Evolutionary conservation across 139 green algal species (phyloP).

Genomic region (Chlorella sorokiniana): DNA sequence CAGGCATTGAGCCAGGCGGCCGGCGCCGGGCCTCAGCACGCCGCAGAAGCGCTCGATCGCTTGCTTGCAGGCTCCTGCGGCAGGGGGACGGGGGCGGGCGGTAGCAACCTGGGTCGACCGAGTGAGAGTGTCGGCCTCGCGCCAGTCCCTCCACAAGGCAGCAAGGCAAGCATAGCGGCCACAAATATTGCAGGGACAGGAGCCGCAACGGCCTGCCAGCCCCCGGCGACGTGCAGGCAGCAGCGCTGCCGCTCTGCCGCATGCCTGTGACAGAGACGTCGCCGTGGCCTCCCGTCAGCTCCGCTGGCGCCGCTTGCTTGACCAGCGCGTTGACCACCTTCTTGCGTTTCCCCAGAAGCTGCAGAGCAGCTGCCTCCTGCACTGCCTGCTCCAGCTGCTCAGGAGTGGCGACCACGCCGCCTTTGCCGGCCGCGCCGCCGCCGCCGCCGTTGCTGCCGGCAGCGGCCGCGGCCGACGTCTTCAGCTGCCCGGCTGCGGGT

Average conservation of each 20-base stretch:
- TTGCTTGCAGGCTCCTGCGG: conserved; percentile 23
- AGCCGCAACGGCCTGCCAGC: background rate
- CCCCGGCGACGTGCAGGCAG: background rate
- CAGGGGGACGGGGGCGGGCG: background rate
- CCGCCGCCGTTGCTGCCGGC: background rate
- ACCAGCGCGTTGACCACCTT: conserved; percentile 11
- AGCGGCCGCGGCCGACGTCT: background rate
- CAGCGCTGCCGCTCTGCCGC: background rate
- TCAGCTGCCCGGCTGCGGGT: too few species aligned
- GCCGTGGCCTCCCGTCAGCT: background rate
- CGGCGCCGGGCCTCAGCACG: background rate
- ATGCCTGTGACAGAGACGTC: background rate
- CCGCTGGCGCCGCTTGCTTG: background rate
- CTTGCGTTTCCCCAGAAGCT: conserved; percentile 3
- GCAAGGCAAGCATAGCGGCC: too few species aligned
- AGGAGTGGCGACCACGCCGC: background rate
- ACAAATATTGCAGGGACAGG: too few species aligned
- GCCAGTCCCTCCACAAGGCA: too few species aligned
- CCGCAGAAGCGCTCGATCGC: background rate
- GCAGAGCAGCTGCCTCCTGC: background rate
- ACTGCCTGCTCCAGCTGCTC: background rate
- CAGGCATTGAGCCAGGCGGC: conserved; percentile 5
- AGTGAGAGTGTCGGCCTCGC: too few species aligned
- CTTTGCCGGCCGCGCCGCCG: background rate
- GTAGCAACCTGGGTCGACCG: too few species aligned